Conservation (phyloP, 1,139 yeast species). For the Insectozyma bohioensis region DNA sequence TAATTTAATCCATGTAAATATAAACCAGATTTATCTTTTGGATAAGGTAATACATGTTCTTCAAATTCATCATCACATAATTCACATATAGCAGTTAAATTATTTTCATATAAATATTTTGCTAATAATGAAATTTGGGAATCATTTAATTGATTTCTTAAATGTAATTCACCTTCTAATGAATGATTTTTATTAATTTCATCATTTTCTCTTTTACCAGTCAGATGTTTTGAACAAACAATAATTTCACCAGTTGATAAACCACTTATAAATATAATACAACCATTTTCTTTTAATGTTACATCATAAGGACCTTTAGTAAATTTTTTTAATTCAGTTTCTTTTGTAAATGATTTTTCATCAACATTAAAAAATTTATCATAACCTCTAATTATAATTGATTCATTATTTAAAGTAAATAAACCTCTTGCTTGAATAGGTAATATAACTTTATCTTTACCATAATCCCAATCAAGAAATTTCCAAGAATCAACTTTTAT, state of each 20-base stretch:
- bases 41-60: constrained; percentile 86
- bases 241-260: constrained; percentile 69
- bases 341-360: constrained; percentile 58
- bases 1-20: constrained; percentile 86
- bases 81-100: constrained; percentile 87
- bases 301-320: constrained; percentile 79
- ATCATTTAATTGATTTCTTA: constrained; percentile 50
- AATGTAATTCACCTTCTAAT: constrained; percentile 61
- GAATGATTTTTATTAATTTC: constrained; percentile 63
- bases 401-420: constrained; percentile 53
- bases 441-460: constrained; percentile 45
- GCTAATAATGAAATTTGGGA: constrained; percentile 54
- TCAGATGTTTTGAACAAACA: constrained; percentile 86
- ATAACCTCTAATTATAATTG: constrained; percentile 80
- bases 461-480: constrained; percentile 87
- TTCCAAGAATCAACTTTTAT: constrained; percentile 58
- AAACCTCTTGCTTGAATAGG: constrained; percentile 86
- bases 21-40: constrained; percentile 67
- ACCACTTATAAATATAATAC: constrained; percentile 83
- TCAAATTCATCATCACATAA: constrained; percentile 91
- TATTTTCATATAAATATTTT: constrained; percentile 42
- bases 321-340: constrained; percentile 40
- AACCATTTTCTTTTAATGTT: constrained; percentile 90
- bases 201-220: constrained; percentile 62
- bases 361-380: constrained; percentile 88